Percentiles rank a stretch among this genome's conserved stretches.
Conservation (phyloP, 805 yeast species). For the Barnettozyma wickerhamii region DNA sequence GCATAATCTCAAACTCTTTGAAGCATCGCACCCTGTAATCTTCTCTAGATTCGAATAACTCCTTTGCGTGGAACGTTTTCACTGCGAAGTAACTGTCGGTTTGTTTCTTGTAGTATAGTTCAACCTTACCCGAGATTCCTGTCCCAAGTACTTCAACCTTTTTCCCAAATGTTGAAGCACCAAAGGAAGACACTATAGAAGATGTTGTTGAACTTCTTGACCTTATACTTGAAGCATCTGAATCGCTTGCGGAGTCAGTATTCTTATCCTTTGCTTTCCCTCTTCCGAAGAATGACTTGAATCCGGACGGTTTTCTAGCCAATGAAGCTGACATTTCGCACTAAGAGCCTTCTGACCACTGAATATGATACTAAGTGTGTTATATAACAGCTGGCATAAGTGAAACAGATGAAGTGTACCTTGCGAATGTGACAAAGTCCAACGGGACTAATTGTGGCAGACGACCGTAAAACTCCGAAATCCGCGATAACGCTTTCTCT, state of each 20-base stretch:
- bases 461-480: too few relatives aligned
- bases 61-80: slow-evolving; percentile 40
- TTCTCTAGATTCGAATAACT: slow-evolving; percentile 49
- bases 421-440: too few relatives aligned
- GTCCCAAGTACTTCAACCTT: slow-evolving; percentile 21
- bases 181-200: neutral
- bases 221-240: neutral
- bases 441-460: too few relatives aligned
- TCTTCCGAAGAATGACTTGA: neutral
- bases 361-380: neutral
- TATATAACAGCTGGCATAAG: too few relatives aligned
- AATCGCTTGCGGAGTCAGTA: neutral
- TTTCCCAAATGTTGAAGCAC: slow-evolving; percentile 15
- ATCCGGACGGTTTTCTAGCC: slow-evolving; percentile 1
- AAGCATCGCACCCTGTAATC: slow-evolving; percentile 72
- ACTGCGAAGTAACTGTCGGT: slow-evolving; percentile 32
- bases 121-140: slow-evolving; percentile 34
- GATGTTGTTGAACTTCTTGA: slow-evolving; percentile 2
- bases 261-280: neutral
- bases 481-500: too few relatives aligned
- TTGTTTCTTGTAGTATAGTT: slow-evolving; percentile 23
- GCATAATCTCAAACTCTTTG: slow-evolving; percentile 74
- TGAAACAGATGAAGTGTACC: too few relatives aligned
- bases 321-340: neutral
- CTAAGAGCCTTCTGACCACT: too few relatives aligned